phyloP scores from a whole-genome alignment of 768 basidiomycete genomes.

The Termitomyces sp. region DNA sequence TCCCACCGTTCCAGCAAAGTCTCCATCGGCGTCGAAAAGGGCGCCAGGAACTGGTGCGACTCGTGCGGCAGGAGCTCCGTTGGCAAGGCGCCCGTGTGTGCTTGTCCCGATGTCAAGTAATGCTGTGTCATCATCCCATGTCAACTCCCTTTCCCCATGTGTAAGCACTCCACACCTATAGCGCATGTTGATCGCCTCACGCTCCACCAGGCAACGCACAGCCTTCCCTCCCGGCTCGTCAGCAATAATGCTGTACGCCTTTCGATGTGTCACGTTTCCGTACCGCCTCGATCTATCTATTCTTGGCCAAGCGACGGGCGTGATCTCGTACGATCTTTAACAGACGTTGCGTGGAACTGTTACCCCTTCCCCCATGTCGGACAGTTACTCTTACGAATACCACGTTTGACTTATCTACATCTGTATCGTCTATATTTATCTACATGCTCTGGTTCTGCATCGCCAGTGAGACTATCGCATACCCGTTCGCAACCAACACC shows the following conservation, averaged over 20 bases:
- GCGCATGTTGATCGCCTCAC: neutral
- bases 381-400: neutral
- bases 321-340: constrained; percentile 29
- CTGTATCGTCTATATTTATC: constrained; percentile 6
- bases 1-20: constrained; percentile 35
- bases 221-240: constrained; percentile 27
- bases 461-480: constrained; percentile 43
- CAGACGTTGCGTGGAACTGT: constrained; percentile 1
- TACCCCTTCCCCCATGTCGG: neutral
- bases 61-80: constrained; percentile 66
- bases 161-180: constrained; percentile 17
- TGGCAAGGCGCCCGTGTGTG: constrained; percentile 48
- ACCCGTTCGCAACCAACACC: constrained; percentile 44
- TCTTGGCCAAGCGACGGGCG: constrained; percentile 62
- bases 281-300: constrained; percentile 46
- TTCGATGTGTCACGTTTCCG: constrained; percentile 59
- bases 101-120: constrained; percentile 64
- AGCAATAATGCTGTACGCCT: constrained; percentile 30
- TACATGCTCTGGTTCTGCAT: constrained; percentile 5
- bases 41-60: constrained; percentile 65
- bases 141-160: constrained; percentile 20
- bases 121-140: constrained; percentile 4
- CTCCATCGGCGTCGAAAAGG: constrained; percentile 67
- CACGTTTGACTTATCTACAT: neutral
- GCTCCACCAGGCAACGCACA: constrained; percentile 23